phyloP scores from a whole-genome alignment of 2,329 filamentous ascomycete genomes.

The Paracoccidioides brasiliensis region DNA sequence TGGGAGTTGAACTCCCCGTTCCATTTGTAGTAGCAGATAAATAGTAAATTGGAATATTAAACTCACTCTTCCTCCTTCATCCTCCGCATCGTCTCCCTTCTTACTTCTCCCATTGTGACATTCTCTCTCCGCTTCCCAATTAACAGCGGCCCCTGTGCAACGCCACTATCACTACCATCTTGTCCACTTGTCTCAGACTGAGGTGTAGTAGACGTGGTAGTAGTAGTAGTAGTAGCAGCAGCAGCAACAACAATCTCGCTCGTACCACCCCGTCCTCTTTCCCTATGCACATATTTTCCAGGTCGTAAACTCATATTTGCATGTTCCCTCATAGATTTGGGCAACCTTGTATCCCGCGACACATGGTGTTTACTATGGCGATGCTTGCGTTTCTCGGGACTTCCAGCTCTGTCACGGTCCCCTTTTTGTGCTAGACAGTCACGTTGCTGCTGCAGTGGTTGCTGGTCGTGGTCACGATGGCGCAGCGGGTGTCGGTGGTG shows the following conservation, averaged over 20 bases:
- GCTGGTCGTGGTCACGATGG: constrained; percentile 1
- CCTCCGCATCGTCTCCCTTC: constrained; percentile 46
- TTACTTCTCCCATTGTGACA: constrained; percentile 24
- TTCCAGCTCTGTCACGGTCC: neutral
- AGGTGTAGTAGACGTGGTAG: constrained; percentile 13
- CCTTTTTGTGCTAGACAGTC: neutral
- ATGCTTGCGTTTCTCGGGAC: neutral
- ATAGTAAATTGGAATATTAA: constrained; percentile 16
- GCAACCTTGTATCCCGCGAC: neutral
- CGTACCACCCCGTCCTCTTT: constrained; percentile 17
- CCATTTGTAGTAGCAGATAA: neutral
- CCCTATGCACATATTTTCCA: constrained; percentile 16
- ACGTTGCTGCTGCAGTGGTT: neutral
- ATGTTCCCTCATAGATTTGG: neutral
- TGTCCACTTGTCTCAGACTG: constrained; percentile 10
- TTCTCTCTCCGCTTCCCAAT: constrained; percentile 17
- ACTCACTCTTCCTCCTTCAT: constrained; percentile 64
- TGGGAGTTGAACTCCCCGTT: no score
- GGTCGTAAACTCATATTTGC: constrained; percentile 21
- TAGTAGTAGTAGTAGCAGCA: constrained; percentile 1
- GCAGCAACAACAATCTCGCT: neutral
- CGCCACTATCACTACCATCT: constrained; percentile 13
- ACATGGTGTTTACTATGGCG: neutral
- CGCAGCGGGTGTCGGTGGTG: neutral
- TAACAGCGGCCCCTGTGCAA: constrained; percentile 13